Evolutionary conservation across 2,329 filamentous ascomycete genomes (phyloP), one percentile per base, ranked within the genome.

Genomic region (Exutisphaerella laricina): DNA sequence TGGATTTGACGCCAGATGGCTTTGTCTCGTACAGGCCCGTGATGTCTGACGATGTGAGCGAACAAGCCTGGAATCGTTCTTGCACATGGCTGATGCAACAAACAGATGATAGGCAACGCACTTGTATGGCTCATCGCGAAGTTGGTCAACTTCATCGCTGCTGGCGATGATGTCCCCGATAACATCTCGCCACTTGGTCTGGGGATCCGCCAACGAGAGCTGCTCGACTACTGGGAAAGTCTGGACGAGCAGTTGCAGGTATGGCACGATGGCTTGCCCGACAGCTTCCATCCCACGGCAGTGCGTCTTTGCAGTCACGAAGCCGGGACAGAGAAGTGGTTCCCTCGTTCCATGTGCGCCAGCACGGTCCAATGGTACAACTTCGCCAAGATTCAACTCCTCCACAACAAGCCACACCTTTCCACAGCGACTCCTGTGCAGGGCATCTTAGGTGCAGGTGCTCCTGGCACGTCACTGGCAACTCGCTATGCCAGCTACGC

Each of bases 71-170:
- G 40, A n/a, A n/a, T n/a, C n/a, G n/a, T n/a, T n/a, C n/a, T n/a
- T n/a, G n/a, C n/a, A n/a, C n/a, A n/a, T n/a, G n/a, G n/a, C n/a
- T n/a, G n/a, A n/a, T n/a, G n/a, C n/a, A n/a, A n/a, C n/a, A n/a
- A n/a, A n/a, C 17, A 49, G 48, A 70, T 80, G 47, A 76, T 80
- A 40, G 76, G 73, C 29, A 84, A 84, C 53, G 75, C 77, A 0
- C 59, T 85, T 3, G 73, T 82, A 4, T 84, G 79, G 79, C 71
- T 84, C 6, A 69, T 80, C 45, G 75, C 78, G 5, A 83, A 83
- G 53, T 73, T 83, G 4, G 74, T 82, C 39, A 84, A 84, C 55
- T 82, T 77, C 56, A 74, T 82, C 42, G 77, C 73, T 1, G 70
- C 71, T 1, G 75, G 74, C 1, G 77, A 79, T 43, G 70, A 72